Percentiles rank a stretch among this genome's conserved stretches.
These are phyloP conservation scores for Chlamydomonas applanata DNA, from an alignment of 139 green algal genomes.

Conservation along the genomic window DNA sequence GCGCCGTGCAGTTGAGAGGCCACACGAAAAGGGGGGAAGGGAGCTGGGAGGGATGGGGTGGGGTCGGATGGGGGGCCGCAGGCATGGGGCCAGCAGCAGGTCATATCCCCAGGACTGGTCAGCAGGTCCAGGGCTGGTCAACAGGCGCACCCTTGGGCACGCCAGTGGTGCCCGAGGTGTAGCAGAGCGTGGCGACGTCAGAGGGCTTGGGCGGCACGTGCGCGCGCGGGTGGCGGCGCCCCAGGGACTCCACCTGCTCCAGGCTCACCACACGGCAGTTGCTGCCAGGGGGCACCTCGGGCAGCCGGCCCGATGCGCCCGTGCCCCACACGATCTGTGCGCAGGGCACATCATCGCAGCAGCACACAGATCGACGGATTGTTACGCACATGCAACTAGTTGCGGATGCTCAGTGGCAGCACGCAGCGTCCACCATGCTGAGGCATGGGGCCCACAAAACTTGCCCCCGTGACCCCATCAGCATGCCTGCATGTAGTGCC, in stretches of 20 bases:
- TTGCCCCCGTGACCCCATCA: too few relatives aligned
- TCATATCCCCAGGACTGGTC: not conserved
- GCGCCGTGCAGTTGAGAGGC: too few relatives aligned
- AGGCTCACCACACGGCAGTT: conserved; percentile 56
- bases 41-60: too few relatives aligned
- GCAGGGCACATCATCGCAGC: not conserved
- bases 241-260: conserved; percentile 60
- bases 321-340: conserved; percentile 60
- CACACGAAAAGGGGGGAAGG: too few relatives aligned
- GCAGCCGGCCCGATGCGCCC: conserved; percentile 35
- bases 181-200: conserved; percentile 91
- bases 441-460: too few relatives aligned
- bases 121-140: not conserved
- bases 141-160: conserved; percentile 83
- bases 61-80: not conserved
- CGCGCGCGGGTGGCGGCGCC: conserved; percentile 64
- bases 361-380: too few relatives aligned
- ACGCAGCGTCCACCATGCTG: too few relatives aligned
- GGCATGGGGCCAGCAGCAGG: not conserved
- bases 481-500: too few relatives aligned
- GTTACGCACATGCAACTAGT: too few relatives aligned
- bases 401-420: too few relatives aligned
- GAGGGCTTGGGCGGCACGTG: conserved; percentile 78
- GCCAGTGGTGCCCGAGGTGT: conserved; percentile 92
- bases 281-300: conserved; percentile 40